Evolutionary conservation across 2,329 filamentous ascomycete genomes (phyloP), one percentile per base, ranked within the genome.

Genomic region (Fusarium lateritium): DNA sequence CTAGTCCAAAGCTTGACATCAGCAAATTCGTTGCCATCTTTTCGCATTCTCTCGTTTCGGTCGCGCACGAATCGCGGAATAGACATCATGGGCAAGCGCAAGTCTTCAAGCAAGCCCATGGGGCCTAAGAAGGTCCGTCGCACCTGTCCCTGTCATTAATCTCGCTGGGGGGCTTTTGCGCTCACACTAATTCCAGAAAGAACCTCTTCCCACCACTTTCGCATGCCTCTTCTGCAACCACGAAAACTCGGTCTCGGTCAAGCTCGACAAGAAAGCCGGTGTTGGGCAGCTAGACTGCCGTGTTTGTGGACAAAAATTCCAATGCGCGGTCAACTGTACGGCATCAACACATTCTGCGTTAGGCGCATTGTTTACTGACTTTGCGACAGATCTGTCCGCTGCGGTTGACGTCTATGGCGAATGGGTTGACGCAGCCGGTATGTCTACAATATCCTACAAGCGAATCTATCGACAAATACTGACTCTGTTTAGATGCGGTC

Each of bases 201-300:
- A 94, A 73, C 88, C 89, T 40, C 86, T 96, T 19, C 86, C 91
- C 5, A 94, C 93, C 4, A 88, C 89, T n/a, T 99, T 99, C 80
- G 93, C 94, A 59, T 99, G 96, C 79, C 90, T 99, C 45, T 99
- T 99, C 83, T 99, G 96, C 86, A 98, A 98, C 79, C 94, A 98
- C 82, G 96, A 98, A 78, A 96, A 94, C 71, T 93, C 94, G 0
- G 93, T 99, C 53, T 87, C 89, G 28, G 92, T 98, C 72, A 96
- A 97, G 80, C 86, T 99, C 51, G 94, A 99, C 79, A 97, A 97
- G 85, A 98, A 98, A 79, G 85, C 89, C 28, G 94, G 94, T 52
- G 87, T 97, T 38, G 96, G 95, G 46, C 89, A 92, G 65, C 85
- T 99, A 26, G 89, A 91, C 62, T 99, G 96, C 84, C 97, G 95